Evolutionary conservation across 1,284 basidiomycete species (phyloP).

Genomic region (Heterobasidion irregulare): DNA sequence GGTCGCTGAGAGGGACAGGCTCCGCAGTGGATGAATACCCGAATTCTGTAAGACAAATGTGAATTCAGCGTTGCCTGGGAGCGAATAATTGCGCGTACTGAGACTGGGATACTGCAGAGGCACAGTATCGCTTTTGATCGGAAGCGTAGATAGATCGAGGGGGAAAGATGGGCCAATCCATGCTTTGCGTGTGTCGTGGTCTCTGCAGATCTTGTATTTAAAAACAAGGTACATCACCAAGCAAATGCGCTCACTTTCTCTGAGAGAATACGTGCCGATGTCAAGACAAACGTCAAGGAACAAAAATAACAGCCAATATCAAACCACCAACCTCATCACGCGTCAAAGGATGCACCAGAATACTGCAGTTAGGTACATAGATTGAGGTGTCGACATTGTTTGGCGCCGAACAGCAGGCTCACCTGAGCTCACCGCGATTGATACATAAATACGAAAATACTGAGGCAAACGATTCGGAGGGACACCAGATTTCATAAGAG

Average conservation of each 20-base stretch:
- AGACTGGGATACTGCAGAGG: constrained; percentile 65
- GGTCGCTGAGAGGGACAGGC: constrained; percentile 35
- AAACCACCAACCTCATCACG: constrained; percentile 44
- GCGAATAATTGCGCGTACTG: constrained; percentile 31
- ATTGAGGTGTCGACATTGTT: not conserved
- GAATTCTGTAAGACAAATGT: constrained; percentile 26
- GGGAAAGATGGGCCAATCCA: constrained; percentile 68
- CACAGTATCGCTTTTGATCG: constrained; percentile 38
- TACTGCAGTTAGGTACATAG: constrained; percentile 23
- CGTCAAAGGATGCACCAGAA: constrained; percentile 66
- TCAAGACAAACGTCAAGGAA: no score
- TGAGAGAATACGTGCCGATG: constrained; percentile 7
- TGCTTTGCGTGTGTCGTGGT: constrained; percentile 57
- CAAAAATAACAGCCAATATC: not conserved
- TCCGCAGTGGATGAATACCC: constrained; percentile 42
- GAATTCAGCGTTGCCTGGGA: not conserved
- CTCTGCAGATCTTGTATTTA: constrained; percentile 23
- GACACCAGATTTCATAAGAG: constrained; percentile 74
- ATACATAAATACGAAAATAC: constrained; percentile 67
- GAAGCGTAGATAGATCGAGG: constrained; percentile 50
- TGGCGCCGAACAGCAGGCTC: constrained; percentile 1
- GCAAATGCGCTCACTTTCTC: constrained; percentile 22
- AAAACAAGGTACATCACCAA: not conserved
- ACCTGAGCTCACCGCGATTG: constrained; percentile 64
- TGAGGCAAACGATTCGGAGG: constrained; percentile 59